Evolutionary conservation across 2,329 filamentous ascomycete species (phyloP).

Genomic region (Sporothrix sp.): DNA sequence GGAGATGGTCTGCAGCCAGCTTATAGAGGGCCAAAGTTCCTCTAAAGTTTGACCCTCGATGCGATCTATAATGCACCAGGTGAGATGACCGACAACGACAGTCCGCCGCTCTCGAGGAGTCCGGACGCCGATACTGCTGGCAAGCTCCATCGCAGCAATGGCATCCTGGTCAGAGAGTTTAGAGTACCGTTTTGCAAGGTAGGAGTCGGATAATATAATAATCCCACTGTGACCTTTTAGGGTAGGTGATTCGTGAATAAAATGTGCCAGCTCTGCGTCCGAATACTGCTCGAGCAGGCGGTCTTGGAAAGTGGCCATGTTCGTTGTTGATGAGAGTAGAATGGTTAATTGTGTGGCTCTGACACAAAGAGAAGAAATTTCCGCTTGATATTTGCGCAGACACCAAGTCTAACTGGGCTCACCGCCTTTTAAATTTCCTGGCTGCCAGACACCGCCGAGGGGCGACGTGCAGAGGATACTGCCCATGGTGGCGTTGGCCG

Average conservation of each 20-base stretch:
- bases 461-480: neutral
- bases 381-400: neutral
- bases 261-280: slow-evolving; percentile 5
- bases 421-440: neutral
- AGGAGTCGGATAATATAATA: slow-evolving; percentile 5
- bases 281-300: slow-evolving; percentile 8
- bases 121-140: slow-evolving; percentile 6
- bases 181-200: slow-evolving; percentile 5
- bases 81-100: slow-evolving; percentile 3
- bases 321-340: neutral
- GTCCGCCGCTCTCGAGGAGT: slow-evolving; percentile 5
- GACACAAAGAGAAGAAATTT: neutral
- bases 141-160: slow-evolving; percentile 8
- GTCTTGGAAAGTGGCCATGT: slow-evolving; percentile 10
- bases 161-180: slow-evolving; percentile 4
- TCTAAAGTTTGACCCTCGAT: slow-evolving; percentile 9
- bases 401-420: neutral
- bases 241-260: slow-evolving; percentile 4
- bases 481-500: neutral
- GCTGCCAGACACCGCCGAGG: slow-evolving; percentile 5
- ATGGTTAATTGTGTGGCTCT: neutral
- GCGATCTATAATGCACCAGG: slow-evolving; percentile 10
- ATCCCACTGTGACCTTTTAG: slow-evolving; percentile 6
- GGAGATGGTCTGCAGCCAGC: slow-evolving; percentile 10
- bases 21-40: slow-evolving; percentile 9